phyloP scores from a whole-genome alignment of 768 basidiomycete genomes.

The Mycena maculata region DNA sequence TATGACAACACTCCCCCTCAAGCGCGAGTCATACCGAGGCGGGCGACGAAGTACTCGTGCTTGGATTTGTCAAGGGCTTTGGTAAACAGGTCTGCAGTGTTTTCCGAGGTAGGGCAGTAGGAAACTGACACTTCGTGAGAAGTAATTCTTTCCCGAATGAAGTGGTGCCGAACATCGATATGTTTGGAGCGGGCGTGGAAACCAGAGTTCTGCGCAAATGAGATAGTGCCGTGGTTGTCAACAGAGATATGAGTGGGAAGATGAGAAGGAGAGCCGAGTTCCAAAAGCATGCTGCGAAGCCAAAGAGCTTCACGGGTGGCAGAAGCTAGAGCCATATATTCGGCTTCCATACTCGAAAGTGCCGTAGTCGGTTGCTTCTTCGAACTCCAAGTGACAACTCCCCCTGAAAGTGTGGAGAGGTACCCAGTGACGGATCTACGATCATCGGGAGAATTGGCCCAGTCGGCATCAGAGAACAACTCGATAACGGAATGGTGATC shows the following conservation, averaged over 20 bases:
- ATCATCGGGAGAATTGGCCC: slow-evolving; percentile 9
- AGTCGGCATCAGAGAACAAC: slow-evolving; percentile 13
- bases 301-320: slow-evolving; percentile 6
- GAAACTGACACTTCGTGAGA: slow-evolving; percentile 16
- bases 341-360: slow-evolving; percentile 4
- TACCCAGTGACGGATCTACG: slow-evolving; percentile 15
- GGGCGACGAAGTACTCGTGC: slow-evolving; percentile 16
- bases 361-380: slow-evolving; percentile 10
- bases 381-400: slow-evolving; percentile 1
- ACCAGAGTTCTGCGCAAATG: slow-evolving; percentile 3
- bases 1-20: slow-evolving; percentile 15
- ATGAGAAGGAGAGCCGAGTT: not conserved
- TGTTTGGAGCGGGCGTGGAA: slow-evolving; percentile 10
- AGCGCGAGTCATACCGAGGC: slow-evolving; percentile 18
- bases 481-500: not conserved
- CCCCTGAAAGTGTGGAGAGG: not conserved
- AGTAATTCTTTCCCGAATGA: slow-evolving; percentile 7
- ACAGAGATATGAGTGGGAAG: slow-evolving; percentile 7
- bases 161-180: slow-evolving; percentile 9
- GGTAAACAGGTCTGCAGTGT: slow-evolving; percentile 7
- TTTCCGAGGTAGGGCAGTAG: slow-evolving; percentile 15
- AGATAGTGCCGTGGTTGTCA: slow-evolving; percentile 8
- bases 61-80: slow-evolving; percentile 12
- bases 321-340: slow-evolving; percentile 5
- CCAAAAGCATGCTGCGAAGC: slow-evolving; percentile 5